These are phyloP conservation scores for Hemerocallis citrina DNA, from an alignment of 106 monocot species.

Conservation along the genomic window DNA sequence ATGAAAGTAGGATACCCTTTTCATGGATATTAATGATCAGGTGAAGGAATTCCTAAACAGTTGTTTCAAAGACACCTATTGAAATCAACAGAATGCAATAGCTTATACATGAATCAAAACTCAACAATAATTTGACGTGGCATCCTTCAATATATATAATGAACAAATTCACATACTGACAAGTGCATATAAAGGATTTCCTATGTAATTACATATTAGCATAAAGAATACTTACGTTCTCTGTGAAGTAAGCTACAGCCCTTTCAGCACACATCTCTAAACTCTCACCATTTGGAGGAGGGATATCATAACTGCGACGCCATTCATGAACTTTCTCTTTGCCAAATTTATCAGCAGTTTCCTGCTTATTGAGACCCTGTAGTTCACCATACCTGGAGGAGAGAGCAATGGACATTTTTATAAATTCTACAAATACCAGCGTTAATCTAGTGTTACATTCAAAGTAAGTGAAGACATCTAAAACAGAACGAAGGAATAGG, in stretches of 20 bases:
- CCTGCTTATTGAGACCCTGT: constrained; percentile 97
- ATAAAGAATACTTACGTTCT: constrained; percentile 43
- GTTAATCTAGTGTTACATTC: not conserved
- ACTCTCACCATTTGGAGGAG: constrained; percentile 95
- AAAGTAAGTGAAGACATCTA: not conserved
- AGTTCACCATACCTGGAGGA: constrained; percentile 85
- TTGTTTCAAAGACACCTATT: too few relatives aligned
- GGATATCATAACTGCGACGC: constrained; percentile 96
- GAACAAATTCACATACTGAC: too few relatives aligned
- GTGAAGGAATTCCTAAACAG: too few relatives aligned
- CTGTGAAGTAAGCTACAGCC: constrained; percentile 92
- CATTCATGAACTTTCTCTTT: constrained; percentile 88
- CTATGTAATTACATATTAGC: not conserved
- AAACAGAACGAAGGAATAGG: not conserved
- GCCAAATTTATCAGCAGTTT: constrained; percentile 88
- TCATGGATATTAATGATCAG: too few relatives aligned
- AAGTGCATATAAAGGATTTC: not conserved
- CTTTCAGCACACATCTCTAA: constrained; percentile 95
- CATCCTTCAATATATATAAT: not conserved
- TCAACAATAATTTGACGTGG: too few relatives aligned
- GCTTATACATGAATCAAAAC: too few relatives aligned
- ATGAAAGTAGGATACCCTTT: too few relatives aligned
- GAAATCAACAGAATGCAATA: too few relatives aligned
- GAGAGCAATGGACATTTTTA: not conserved
- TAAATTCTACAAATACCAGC: not conserved